Conservation (phyloP, 805 yeast species). For the Candida insectalens region DNA sequence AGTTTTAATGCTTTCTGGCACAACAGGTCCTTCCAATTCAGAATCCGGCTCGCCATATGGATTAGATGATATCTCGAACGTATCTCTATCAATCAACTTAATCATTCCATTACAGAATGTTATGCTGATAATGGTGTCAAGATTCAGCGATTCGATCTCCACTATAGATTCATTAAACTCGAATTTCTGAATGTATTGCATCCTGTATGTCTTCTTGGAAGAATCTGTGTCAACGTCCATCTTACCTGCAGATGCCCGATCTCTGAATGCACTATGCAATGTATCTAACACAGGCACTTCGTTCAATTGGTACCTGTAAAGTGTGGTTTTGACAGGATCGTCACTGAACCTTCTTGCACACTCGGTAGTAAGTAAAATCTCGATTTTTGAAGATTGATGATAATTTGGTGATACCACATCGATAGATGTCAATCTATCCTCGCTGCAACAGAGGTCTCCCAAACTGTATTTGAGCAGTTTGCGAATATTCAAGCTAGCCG, state of each 20-base stretch:
- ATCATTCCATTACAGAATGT: constrained; percentile 33
- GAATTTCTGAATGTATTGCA: constrained; percentile 14
- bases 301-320: constrained; percentile 19
- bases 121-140: constrained; percentile 32
- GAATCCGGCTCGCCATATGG: constrained; percentile 6
- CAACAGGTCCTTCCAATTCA: constrained; percentile 4
- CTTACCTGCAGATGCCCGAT: constrained; percentile 14
- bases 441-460: constrained; percentile 11
- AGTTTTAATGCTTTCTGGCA: constrained; percentile 28
- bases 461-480: constrained; percentile 21
- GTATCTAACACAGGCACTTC: constrained; percentile 6
- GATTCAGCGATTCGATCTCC: constrained; percentile 23
- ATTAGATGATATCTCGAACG: constrained; percentile 16
- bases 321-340: constrained; percentile 12
- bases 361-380: constrained; percentile 35
- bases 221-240: neutral
- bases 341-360: constrained; percentile 9
- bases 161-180: constrained; percentile 19
- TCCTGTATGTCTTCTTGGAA: constrained; percentile 1
- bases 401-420: constrained; percentile 37
- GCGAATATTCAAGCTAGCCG: constrained; percentile 30
- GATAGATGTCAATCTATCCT: constrained; percentile 14
- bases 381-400: constrained; percentile 31
- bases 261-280: constrained; percentile 17
- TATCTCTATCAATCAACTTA: constrained; percentile 33